Conservation (phyloP, 1,284 basidiomycete genomes). For the Coriolopsis trogii region DNA sequence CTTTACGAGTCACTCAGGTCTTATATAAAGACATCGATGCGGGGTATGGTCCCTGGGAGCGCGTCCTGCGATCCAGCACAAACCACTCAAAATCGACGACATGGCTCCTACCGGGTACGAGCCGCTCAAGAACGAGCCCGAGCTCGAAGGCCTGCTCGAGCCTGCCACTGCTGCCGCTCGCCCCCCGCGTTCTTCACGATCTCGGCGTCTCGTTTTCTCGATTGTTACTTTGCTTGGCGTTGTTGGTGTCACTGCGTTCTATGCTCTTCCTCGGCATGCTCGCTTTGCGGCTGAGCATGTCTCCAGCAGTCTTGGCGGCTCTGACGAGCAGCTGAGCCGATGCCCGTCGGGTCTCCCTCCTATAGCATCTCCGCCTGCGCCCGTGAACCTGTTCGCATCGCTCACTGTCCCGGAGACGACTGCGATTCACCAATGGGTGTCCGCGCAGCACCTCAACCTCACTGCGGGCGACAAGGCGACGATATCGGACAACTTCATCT, state of each 20-base stretch:
- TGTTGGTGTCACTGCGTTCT: slow-evolving; percentile 24
- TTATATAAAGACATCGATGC: neutral
- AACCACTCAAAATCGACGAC: neutral
- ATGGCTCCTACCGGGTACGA: slow-evolving; percentile 22
- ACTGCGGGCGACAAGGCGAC: slow-evolving; percentile 37
- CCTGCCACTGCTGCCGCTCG: slow-evolving; percentile 3
- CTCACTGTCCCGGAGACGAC: slow-evolving; percentile 48
- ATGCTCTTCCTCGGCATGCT: slow-evolving; percentile 16
- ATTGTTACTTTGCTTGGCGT: slow-evolving; percentile 22
- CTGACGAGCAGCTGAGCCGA: slow-evolving; percentile 26
- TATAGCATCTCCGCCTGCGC: slow-evolving; percentile 43
- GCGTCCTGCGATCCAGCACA: neutral
- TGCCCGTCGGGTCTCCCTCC: slow-evolving; percentile 39
- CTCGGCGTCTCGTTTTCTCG: slow-evolving; percentile 18
- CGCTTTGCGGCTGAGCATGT: slow-evolving; percentile 7
- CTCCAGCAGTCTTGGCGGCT: neutral
- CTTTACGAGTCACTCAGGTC: neutral
- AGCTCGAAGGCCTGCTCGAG: slow-evolving; percentile 13
- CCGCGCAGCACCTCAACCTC: slow-evolving; percentile 49
- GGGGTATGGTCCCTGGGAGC: neutral
- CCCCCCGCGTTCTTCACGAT: slow-evolving; percentile 2
- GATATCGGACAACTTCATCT: slow-evolving; percentile 51
- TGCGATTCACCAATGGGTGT: slow-evolving; percentile 50
- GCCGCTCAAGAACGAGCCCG: slow-evolving; percentile 17
- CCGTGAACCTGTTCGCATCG: slow-evolving; percentile 50